These are phyloP conservation scores for Debaryomyces castellii DNA, from an alignment of 805 yeast genomes.

Conservation along the genomic window DNA sequence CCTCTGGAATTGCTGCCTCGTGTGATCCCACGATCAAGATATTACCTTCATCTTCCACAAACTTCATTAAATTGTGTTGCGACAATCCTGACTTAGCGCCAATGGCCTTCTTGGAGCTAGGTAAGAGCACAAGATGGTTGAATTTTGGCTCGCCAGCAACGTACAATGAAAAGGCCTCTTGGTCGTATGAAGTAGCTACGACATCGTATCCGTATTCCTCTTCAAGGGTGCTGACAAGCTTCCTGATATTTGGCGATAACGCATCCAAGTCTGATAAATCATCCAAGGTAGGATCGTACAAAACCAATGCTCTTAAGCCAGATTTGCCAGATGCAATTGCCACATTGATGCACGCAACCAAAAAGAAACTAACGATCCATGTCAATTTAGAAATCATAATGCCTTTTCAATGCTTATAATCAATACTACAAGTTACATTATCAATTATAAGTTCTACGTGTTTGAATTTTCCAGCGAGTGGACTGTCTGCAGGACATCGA, in stretches of 20 bases:
- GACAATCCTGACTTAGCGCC: slow-evolving; percentile 27
- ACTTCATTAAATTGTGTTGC: slow-evolving; percentile 51
- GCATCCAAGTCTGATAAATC: slow-evolving; percentile 15
- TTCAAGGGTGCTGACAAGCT: slow-evolving; percentile 23
- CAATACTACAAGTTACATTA: background rate
- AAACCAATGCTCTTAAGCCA: slow-evolving; percentile 25
- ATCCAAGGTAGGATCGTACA: slow-evolving; percentile 29
- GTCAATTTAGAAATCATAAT: slow-evolving; percentile 5
- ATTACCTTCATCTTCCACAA: slow-evolving; percentile 71
- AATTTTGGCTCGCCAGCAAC: slow-evolving; percentile 21
- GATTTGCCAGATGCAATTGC: slow-evolving; percentile 6
- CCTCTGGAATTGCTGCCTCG: slow-evolving; percentile 31
- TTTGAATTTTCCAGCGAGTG: background rate
- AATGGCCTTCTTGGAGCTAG: slow-evolving; percentile 33
- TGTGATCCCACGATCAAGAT: slow-evolving; percentile 62
- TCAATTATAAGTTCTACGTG: slow-evolving; percentile 1
- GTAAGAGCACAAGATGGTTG: slow-evolving; percentile 35
- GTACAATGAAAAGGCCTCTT: slow-evolving; percentile 21
- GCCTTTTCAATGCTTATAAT: background rate
- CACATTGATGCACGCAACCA: background rate
- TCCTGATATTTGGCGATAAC: slow-evolving; percentile 16
- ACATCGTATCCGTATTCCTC: slow-evolving; percentile 12
- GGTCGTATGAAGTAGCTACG: slow-evolving; percentile 22
- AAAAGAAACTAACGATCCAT: slow-evolving; percentile 9
- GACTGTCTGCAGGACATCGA: background rate